Conservation (phyloP, 441 rosid species). For the Populus trichocarpa region DNA sequence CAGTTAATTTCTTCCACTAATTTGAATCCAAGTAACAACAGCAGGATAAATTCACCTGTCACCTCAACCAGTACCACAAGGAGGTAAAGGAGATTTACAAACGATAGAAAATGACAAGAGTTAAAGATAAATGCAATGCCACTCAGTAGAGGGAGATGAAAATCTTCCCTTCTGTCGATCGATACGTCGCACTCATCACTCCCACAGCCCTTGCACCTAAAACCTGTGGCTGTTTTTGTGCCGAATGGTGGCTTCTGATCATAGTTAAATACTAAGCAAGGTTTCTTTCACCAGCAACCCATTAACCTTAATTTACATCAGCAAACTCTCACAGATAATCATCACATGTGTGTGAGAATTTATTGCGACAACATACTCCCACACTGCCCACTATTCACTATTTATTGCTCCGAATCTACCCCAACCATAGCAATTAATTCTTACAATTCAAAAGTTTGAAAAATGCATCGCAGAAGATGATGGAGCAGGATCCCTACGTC, state of each 20-base stretch:
- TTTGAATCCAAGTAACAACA: neutral
- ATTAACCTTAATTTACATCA: neutral
- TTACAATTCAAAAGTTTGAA: slow-evolving; percentile 1
- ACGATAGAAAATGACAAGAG: neutral
- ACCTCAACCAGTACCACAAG: neutral
- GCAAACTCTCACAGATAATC: slow-evolving; percentile 13
- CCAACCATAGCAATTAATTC: slow-evolving; percentile 22
- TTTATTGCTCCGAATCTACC: slow-evolving; percentile 47
- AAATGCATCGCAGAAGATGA: neutral
- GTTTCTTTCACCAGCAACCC: neutral
- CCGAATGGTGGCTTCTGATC: neutral
- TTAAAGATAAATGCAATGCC: no score
- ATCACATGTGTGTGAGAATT: no score
- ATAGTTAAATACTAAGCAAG: no score
- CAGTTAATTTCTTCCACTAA: no score
- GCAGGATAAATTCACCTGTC: neutral
- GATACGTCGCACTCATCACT: slow-evolving; percentile 66
- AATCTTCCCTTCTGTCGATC: slow-evolving; percentile 45
- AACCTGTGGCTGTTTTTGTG: slow-evolving; percentile 13
- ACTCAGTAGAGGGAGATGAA: neutral
- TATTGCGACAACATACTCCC: neutral
- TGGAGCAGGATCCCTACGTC: slow-evolving; percentile 10
- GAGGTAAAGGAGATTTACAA: neutral
- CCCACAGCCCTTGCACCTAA: slow-evolving; percentile 31
- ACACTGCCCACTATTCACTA: neutral